phyloP scores from a whole-genome alignment of 2,329 filamentous ascomycete species.

The Chrysoporthe puriensis region DNA sequence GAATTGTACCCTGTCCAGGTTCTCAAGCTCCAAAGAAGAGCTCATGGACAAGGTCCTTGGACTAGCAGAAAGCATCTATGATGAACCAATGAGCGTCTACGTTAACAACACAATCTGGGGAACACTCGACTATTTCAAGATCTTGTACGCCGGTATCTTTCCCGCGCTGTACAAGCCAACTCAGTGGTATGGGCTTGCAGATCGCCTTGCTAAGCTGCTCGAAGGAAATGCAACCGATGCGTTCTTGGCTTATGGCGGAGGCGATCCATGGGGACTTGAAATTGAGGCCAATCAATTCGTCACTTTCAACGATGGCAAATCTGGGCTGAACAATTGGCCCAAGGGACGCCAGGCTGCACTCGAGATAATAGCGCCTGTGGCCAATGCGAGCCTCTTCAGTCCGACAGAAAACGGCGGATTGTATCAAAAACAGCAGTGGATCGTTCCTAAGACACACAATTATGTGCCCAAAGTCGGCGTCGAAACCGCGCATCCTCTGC shows the following conservation, averaged over 20 bases:
- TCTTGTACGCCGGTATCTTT: conserved; percentile 45
- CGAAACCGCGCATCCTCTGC: conserved; percentile 53
- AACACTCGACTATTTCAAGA: conserved; percentile 40
- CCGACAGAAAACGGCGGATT: conserved; percentile 33
- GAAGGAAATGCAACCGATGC: conserved; percentile 46
- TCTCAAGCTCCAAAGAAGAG: conserved; percentile 42
- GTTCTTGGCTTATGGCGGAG: conserved; percentile 40
- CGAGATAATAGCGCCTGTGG: conserved; percentile 39
- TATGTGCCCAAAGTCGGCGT: conserved; percentile 37
- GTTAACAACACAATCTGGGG: conserved; percentile 47
- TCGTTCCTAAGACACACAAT: conserved; percentile 35
- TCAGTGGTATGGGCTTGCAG: conserved; percentile 42
- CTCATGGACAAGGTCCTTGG: conserved; percentile 39
- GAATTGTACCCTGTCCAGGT: conserved; percentile 46
- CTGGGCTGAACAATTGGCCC: conserved; percentile 40
- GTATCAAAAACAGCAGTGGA: conserved; percentile 39
- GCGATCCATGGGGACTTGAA: conserved; percentile 28
- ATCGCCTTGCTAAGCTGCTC: conserved; percentile 40
- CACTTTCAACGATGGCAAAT: conserved; percentile 38
- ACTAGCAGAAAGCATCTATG: conserved; percentile 39
- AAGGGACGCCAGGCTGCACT: conserved; percentile 39
- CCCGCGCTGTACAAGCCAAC: conserved; percentile 43
- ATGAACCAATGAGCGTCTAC: conserved; percentile 47
- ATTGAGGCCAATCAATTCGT: conserved; percentile 38
- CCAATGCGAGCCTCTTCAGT: conserved; percentile 40